Evolutionary conservation across 108 stramenopile species (phyloP), one percentile per base, ranked within the genome.

Genomic region (Cyclotella baltica): DNA sequence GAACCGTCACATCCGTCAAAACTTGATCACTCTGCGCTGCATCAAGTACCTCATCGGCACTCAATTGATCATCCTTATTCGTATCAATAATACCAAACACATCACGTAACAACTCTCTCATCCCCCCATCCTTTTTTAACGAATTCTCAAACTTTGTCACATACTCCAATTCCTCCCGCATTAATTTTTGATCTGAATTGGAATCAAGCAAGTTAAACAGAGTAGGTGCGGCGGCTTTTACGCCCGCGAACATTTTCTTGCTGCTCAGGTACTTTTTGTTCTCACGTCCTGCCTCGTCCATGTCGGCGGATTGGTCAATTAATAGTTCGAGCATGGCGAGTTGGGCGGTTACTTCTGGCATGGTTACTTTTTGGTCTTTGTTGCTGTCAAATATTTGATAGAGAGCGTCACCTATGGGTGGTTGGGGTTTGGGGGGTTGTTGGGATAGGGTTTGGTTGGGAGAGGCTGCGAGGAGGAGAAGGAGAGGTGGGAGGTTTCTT

Each of bases 101-200:
- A 43, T 78, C 70, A 30, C 77, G 59, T 10, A 78, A 62, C 13
- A 78, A 43, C 16, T 64, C 62, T 63, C 50, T 63, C 69, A 78
- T 71, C 13, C 77, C 69, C 8, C 69, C 77, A 18, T 50, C 50
- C 37, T 78, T 78, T 25, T 77, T 77, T 51, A 78, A 43, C 9
- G 77, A 70, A 4, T 62, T 37, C 56, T 78, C 77, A 53, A 78
- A 78, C 28, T 65, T 52, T 3, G 77, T 70, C 37, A 65, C 70
- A 31, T 64, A 43, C 5, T 55, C 38, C 70, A 78, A 56, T 48
- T 78, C 77, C 0, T 58, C 9, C 29, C 64, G 70, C 2, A 33
- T 53, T 35, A 78, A 33, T 47, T 31, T 23, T 22, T 53, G n/a
- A 33, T 78, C 62, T 10, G 33, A n/a, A 29, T 78, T 70, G 55